Conservation (phyloP, 306 rosid genomes). For the Purshia tridentata region DNA sequence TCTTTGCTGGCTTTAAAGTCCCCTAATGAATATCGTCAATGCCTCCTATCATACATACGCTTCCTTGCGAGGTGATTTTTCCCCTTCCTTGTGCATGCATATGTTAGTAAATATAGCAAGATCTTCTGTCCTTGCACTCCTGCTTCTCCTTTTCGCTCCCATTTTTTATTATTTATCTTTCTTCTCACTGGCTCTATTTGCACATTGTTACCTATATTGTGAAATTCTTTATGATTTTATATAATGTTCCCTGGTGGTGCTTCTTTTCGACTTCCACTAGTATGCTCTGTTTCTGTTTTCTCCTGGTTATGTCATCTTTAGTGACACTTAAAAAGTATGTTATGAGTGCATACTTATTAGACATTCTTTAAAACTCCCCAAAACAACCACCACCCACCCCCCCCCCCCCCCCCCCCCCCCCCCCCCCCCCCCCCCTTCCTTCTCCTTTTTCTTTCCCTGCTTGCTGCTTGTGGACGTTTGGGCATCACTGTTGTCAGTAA, state of each 20-base stretch:
- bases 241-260: slow-evolving; percentile 1
- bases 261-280: background rate
- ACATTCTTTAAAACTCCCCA: background rate
- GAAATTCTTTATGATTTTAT: background rate
- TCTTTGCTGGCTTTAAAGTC: slow-evolving; percentile 87
- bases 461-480: background rate
- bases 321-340: background rate
- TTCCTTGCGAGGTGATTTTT: slow-evolving; percentile 78
- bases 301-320: background rate
- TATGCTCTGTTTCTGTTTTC: background rate
- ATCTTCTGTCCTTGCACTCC: background rate
- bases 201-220: background rate
- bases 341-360: background rate
- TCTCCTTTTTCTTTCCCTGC: background rate
- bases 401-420: too few relatives aligned
- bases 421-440: background rate
- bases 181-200: background rate
- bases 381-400: too few relatives aligned
- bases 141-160: background rate
- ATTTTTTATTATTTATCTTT: background rate
- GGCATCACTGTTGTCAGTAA: background rate
- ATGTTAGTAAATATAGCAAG: background rate
- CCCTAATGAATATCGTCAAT: slow-evolving; percentile 86
- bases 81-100: background rate
- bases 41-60: slow-evolving; percentile 79